These are phyloP conservation scores for Brettanomyces naardenensis DNA, from an alignment of 805 yeast genomes.

Conservation along the genomic window DNA sequence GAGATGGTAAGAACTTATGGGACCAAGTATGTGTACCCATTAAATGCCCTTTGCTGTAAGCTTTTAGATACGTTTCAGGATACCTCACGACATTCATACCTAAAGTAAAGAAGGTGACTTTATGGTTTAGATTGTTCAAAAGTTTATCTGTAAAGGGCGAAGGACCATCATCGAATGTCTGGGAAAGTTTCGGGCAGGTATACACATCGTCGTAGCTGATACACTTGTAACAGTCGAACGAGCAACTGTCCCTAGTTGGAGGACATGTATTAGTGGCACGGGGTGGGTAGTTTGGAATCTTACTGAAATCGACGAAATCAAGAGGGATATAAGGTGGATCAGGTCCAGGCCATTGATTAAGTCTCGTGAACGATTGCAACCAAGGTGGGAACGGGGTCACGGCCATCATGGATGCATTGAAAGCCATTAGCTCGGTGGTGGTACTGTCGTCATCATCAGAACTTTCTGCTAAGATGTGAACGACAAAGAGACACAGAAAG, in stretches of 20 bases:
- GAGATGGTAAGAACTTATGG: conserved; percentile 73
- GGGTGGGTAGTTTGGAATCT: conserved; percentile 40
- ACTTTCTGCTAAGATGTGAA: no score
- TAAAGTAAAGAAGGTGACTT: conserved; percentile 75
- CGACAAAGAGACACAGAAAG: no score
- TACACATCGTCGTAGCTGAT: conserved; percentile 66
- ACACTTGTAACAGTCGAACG: conserved; percentile 83
- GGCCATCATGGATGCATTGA: conserved; percentile 18
- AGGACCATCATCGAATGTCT: conserved; percentile 96
- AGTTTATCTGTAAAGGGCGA: conserved; percentile 59
- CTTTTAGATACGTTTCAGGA: conserved; percentile 62
- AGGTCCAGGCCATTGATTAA: conserved; percentile 74
- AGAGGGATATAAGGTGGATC: conserved; percentile 86
- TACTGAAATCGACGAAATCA: conserved; percentile 53
- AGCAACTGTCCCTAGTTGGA: conserved; percentile 47
- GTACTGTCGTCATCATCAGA: no score
- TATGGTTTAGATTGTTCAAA: conserved; percentile 40
- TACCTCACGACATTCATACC: conserved; percentile 73
- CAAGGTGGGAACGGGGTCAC: conserved; percentile 57
- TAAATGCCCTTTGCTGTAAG: conserved; percentile 60
- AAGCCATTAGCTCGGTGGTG: background rate
- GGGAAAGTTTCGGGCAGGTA: conserved; percentile 69
- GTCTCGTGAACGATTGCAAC: conserved; percentile 69
- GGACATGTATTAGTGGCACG: conserved; percentile 58
- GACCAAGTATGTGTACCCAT: conserved; percentile 91